Evolutionary conservation across 495 filamentous ascomycete genomes (phyloP), one percentile per base, ranked within the genome.

Genomic region (Chaetomium tenue): DNA sequence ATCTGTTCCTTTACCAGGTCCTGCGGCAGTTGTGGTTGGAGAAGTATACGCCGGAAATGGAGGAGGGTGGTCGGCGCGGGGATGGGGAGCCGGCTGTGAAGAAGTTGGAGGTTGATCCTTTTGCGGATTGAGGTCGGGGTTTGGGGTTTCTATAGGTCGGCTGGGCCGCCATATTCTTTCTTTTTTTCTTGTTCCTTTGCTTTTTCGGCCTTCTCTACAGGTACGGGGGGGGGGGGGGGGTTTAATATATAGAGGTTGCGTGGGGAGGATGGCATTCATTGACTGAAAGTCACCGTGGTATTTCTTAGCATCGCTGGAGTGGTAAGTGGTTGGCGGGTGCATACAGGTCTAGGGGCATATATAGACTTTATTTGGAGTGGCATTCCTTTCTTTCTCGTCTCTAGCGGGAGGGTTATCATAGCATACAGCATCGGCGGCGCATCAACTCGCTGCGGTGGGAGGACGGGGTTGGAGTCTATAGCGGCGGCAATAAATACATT

Each of bases 1-100:
- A 91, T 71, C 74, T 83, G 20, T 98, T 99, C 72, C 84, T 99
- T 50, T 98, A 99, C 77, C 86, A 91, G 69, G 91, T 96, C 0
- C 70, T 97, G 61, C 83, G 85, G 52, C 90, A 93, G 74, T 78
- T 87, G 67, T 90, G 88, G 72, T 75, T 83, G 56, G 74, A 84
- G 39, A 88, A 83, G 72, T 83, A 86, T 58, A 76, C 73, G 22
- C 66, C 70, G 3, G 67, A 72, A 15, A 63, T 68, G 20, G 33
- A 70, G 20, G 20, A 47, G 18, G 58, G 20, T 1, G 54, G 28
- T 7, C 5, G 33, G 1, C 33, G 33, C 30, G 66, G 73, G 18
- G 69, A 67, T 23, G 64, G 68, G n/a, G 75, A 80, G 65, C 78
- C 73, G 16, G 76, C 79, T 42, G 73, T 76, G 33, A 81, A 82